These are phyloP conservation scores for Eucalyptus albens DNA, from an alignment of 345 rosid genomes.

Conservation along the genomic window DNA sequence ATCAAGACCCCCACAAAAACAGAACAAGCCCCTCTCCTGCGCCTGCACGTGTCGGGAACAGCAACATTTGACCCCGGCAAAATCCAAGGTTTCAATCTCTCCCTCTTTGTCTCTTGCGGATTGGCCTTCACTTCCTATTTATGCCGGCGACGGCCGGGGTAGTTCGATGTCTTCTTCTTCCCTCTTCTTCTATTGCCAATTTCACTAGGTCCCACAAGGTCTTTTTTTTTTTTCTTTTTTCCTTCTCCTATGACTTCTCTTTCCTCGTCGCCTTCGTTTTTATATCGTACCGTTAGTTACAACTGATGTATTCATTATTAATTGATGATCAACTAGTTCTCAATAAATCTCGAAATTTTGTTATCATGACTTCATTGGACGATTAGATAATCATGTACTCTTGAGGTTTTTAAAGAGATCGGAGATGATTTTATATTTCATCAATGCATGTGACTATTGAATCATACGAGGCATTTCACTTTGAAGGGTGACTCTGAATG, in stretches of 20 bases:
- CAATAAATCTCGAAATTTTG: accelerated
- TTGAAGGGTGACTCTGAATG: accelerated
- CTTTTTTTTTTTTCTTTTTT: neutral
- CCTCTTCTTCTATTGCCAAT: neutral
- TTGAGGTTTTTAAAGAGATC: neutral
- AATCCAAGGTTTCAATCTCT: neutral
- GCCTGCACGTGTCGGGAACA: neutral
- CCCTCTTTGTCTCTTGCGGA: neutral
- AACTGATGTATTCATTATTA: accelerated
- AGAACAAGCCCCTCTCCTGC: neutral
- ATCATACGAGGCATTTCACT: accelerated
- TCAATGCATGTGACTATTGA: neutral
- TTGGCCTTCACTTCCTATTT: neutral
- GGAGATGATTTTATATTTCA: neutral
- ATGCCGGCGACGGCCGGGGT: neutral
- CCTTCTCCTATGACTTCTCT: too few species aligned
- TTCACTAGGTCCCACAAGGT: neutral
- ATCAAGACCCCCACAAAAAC: neutral
- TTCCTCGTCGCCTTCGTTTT: neutral
- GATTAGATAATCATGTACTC: accelerated
- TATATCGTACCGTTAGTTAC: neutral
- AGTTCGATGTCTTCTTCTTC: neutral
- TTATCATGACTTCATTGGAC: accelerated
- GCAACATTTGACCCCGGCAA: neutral
- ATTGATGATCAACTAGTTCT: accelerated